A percentile compares a stretch with the other conserved stretches of the same genome.
Conservation (phyloP, 2,329 filamentous ascomycete species). For the Delphinella strobiligena region DNA sequence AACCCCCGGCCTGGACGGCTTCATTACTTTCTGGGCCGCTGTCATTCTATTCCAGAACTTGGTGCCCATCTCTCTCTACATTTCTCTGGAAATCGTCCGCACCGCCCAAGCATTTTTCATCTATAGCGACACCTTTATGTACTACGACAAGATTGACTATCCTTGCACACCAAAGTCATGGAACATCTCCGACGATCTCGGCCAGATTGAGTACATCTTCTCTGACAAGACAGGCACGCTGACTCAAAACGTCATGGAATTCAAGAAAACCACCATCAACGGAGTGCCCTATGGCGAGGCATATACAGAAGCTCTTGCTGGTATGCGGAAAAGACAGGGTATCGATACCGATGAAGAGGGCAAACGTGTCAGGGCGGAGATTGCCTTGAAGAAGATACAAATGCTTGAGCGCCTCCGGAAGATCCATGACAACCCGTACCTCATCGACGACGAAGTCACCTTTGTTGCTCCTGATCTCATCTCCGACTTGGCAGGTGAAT, state of each 20-base stretch:
- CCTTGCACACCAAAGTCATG: constrained; percentile 95
- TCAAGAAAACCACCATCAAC: constrained; percentile 96
- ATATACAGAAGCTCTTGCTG: constrained; percentile 91
- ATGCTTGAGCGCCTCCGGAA: constrained; percentile 63
- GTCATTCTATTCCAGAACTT: constrained; percentile 96
- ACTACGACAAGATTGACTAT: constrained; percentile 87
- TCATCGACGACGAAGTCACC: constrained; percentile 79
- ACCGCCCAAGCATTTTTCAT: constrained; percentile 94
- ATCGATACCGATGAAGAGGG: constrained; percentile 75
- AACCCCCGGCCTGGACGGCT: constrained; percentile 65
- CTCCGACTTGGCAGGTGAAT: constrained; percentile 65
- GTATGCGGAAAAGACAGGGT: constrained; percentile 86
- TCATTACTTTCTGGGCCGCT: constrained; percentile 94
- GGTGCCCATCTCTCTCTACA: constrained; percentile 96
- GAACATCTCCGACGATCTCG: constrained; percentile 97
- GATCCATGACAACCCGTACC: constrained; percentile 79
- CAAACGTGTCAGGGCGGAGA: constrained; percentile 60
- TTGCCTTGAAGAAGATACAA: constrained; percentile 60
- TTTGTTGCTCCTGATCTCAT: constrained; percentile 89
- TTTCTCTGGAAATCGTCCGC: constrained; percentile 89
- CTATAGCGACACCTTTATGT: constrained; percentile 92
- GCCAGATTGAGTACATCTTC: constrained; percentile 98
- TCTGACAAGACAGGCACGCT: constrained; percentile 87
- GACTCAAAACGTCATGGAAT: constrained; percentile 95
- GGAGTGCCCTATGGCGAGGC: constrained; percentile 94